phyloP scores from a whole-genome alignment of 176 grass and related monocot species.

The Coix lacrymajobi region DNA sequence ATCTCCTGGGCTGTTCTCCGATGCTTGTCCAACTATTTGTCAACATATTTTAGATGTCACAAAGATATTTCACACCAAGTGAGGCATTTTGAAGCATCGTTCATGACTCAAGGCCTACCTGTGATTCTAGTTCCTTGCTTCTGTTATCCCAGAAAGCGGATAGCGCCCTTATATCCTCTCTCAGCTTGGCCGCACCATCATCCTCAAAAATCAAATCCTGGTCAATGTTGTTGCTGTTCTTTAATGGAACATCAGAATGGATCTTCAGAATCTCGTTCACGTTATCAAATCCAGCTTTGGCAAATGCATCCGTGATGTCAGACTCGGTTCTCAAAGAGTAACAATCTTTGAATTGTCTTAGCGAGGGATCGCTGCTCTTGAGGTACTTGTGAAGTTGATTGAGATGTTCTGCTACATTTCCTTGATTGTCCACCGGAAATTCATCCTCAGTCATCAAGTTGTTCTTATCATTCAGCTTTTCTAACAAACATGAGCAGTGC shows the following conservation, averaged over 20 bases:
- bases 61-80: not conserved
- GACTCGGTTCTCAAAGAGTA: slow-evolving; percentile 27
- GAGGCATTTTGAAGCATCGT: not conserved
- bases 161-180: slow-evolving; percentile 44
- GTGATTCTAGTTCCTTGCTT: slow-evolving; percentile 49
- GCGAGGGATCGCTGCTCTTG: slow-evolving; percentile 30
- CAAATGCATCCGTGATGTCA: slow-evolving; percentile 26
- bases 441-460: slow-evolving; percentile 18
- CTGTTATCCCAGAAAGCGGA: slow-evolving; percentile 48
- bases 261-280: slow-evolving; percentile 31
- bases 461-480: slow-evolving; percentile 31
- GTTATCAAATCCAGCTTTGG: slow-evolving; percentile 4
- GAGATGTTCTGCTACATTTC: slow-evolving; percentile 34
- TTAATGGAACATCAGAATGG: slow-evolving; percentile 28
- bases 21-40: slow-evolving; percentile 46
- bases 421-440: slow-evolving; percentile 27
- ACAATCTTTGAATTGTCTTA: slow-evolving; percentile 20
- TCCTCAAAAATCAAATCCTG: slow-evolving; percentile 37
- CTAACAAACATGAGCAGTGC: slow-evolving; percentile 27
- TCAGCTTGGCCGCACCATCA: slow-evolving; percentile 34
- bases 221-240: slow-evolving; percentile 38
- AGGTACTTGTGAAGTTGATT: slow-evolving; percentile 32
- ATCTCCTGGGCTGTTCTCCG: slow-evolving; percentile 34
- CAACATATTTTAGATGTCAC: not conserved
- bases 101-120: slow-evolving; percentile 23